Conservation (phyloP, 768 basidiomycete species). For the Trametes meyenii region DNA sequence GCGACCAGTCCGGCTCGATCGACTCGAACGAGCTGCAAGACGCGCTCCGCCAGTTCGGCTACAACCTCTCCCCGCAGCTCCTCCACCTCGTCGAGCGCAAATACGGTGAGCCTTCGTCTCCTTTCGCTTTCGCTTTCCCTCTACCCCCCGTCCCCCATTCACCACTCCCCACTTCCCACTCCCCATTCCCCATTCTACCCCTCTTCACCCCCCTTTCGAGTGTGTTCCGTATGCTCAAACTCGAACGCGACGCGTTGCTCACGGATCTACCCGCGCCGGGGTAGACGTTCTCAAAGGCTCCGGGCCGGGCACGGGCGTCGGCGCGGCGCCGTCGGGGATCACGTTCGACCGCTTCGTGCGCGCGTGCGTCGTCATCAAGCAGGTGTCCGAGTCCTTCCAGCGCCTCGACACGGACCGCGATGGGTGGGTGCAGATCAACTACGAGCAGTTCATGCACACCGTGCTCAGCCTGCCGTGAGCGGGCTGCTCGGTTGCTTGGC, state of each 20-base stretch:
- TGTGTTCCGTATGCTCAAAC: background rate
- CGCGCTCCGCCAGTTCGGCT: constrained; percentile 79
- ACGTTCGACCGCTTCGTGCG: constrained; percentile 87
- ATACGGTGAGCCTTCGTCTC: constrained; percentile 59
- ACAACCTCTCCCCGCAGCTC: constrained; percentile 67
- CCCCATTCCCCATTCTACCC: background rate
- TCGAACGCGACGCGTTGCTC: background rate
- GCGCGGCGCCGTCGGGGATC: constrained; percentile 56
- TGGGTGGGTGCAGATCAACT: constrained; percentile 74
- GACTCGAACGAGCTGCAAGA: constrained; percentile 66
- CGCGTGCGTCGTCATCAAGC: constrained; percentile 82
- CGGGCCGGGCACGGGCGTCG: constrained; percentile 27
- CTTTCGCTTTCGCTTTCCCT: background rate
- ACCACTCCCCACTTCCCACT: background rate
- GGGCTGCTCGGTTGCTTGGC: background rate
- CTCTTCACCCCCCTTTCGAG: background rate
- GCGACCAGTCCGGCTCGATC: constrained; percentile 82
- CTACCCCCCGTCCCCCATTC: background rate
- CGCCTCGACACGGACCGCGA: constrained; percentile 63
- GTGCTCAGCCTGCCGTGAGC: constrained; percentile 63
- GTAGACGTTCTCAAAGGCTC: constrained; percentile 61
- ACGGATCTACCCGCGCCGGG: constrained; percentile 41
- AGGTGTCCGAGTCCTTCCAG: constrained; percentile 72
- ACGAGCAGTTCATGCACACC: constrained; percentile 72
- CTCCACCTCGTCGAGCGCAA: constrained; percentile 72